phyloP scores from a whole-genome alignment of 768 basidiomycete species.

The Boletus insuetus region DNA sequence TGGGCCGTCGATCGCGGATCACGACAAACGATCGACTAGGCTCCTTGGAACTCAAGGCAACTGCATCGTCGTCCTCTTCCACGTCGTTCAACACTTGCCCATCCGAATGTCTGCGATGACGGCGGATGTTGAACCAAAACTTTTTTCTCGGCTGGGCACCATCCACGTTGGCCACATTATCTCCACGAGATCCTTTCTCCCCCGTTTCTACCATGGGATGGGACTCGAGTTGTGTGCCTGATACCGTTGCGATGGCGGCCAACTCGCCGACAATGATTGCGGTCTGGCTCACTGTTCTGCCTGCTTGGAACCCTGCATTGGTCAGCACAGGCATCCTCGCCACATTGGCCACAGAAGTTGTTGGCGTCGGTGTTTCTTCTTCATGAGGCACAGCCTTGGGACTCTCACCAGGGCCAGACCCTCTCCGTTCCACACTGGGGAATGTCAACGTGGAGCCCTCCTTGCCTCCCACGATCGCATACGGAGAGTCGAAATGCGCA shows the following conservation, averaged over 20 bases:
- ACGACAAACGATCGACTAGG: conserved; percentile 64
- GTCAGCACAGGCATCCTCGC: conserved; percentile 40
- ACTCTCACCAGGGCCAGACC: conserved; percentile 24
- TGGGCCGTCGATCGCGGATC: conserved; percentile 54
- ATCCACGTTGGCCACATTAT: conserved; percentile 35
- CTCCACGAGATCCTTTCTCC: conserved; percentile 17
- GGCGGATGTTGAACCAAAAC: conserved; percentile 66
- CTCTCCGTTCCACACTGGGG: conserved; percentile 55
- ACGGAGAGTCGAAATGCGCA: conserved; percentile 83
- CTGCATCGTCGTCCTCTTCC: conserved; percentile 18
- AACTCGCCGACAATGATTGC: conserved; percentile 74
- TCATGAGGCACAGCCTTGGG: conserved; percentile 24
- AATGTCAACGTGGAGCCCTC: conserved; percentile 61
- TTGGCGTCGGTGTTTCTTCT: conserved; percentile 46
- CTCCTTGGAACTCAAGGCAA: conserved; percentile 33
- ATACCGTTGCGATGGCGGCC: conserved; percentile 23
- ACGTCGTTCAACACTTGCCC: conserved; percentile 39
- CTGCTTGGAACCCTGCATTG: conserved; percentile 44
- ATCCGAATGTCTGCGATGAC: conserved; percentile 59
- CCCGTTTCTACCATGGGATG: conserved; percentile 20
- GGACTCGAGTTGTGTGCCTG: conserved; percentile 18
- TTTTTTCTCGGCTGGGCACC: conserved; percentile 55
- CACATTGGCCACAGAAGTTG: conserved; percentile 47
- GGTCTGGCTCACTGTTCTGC: conserved; percentile 79
- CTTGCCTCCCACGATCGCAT: conserved; percentile 57